These are phyloP conservation scores for Phoma sp. DNA, from an alignment of 2,329 filamentous ascomycete genomes.

Conservation along the genomic window DNA sequence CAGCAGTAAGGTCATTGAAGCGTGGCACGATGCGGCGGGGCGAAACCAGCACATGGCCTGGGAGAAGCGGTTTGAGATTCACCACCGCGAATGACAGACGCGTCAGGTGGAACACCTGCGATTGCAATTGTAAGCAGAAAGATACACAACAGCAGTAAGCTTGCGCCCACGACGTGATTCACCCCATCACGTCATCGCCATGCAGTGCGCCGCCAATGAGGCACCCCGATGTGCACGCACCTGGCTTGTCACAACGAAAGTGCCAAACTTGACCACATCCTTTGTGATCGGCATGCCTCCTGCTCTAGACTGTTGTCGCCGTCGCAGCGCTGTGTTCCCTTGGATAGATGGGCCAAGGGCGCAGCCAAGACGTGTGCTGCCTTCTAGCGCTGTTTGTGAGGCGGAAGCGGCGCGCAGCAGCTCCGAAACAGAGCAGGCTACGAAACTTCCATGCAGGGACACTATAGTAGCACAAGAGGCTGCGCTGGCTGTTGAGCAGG, in stretches of 20 bases:
- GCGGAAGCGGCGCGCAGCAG: slow-evolving; percentile 8
- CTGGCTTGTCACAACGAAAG: slow-evolving; percentile 54
- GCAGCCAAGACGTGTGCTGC: slow-evolving; percentile 8
- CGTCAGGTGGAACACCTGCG: slow-evolving; percentile 84
- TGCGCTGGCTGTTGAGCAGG: background rate
- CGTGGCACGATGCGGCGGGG: slow-evolving; percentile 72
- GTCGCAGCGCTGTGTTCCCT: slow-evolving; percentile 3
- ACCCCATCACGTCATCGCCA: slow-evolving; percentile 14
- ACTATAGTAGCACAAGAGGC: background rate
- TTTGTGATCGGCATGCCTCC: slow-evolving; percentile 47
- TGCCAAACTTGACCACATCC: slow-evolving; percentile 51
- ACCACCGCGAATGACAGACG: slow-evolving; percentile 84
- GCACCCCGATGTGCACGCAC: slow-evolving; percentile 31
- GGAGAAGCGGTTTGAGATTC: slow-evolving; percentile 92
- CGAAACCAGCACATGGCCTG: slow-evolving; percentile 91
- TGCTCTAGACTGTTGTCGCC: slow-evolving; percentile 10
- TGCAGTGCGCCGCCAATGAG: slow-evolving; percentile 14
- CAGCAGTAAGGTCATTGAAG: slow-evolving; percentile 72
- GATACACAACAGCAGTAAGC: background rate
- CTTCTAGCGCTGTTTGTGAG: slow-evolving; percentile 8
- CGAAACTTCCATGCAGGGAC: slow-evolving; percentile 16
- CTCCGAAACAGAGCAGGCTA: slow-evolving; percentile 11
- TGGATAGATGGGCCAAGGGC: slow-evolving; percentile 6
- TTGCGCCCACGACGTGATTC: background rate
- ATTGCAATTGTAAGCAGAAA: slow-evolving; percentile 11